Conservation (phyloP, 768 basidiomycete genomes). For the Hydnomerulius pinastri region DNA sequence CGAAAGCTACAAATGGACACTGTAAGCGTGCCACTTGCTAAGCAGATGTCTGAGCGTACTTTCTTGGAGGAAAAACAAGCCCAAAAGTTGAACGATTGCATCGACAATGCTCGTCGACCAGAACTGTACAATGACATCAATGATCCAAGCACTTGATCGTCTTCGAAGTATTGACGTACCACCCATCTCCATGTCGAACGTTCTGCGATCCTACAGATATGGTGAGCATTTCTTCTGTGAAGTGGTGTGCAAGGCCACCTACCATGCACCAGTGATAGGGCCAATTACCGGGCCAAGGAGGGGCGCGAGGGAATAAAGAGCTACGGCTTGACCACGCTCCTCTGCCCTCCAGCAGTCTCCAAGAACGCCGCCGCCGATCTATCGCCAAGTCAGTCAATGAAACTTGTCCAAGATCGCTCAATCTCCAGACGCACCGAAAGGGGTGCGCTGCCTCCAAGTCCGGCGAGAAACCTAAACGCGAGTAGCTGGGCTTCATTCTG, state of each 20-base stretch:
- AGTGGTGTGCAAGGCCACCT: slow-evolving; percentile 2
- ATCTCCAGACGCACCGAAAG: slow-evolving; percentile 39
- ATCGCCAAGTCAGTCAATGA: neutral
- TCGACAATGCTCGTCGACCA: slow-evolving; percentile 67
- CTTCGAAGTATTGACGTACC: slow-evolving; percentile 33
- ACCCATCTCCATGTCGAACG: slow-evolving; percentile 74
- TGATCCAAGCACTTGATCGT: neutral
- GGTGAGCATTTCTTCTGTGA: neutral
- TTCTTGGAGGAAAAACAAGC: slow-evolving; percentile 61
- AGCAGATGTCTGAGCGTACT: slow-evolving; percentile 41
- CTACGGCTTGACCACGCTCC: slow-evolving; percentile 63
- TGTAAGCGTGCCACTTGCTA: slow-evolving; percentile 16
- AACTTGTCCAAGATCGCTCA: too few relatives aligned
- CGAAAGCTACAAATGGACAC: slow-evolving; percentile 21
- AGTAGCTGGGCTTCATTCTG: slow-evolving; percentile 58
- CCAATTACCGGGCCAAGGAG: slow-evolving; percentile 66
- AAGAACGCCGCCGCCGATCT: slow-evolving; percentile 69
- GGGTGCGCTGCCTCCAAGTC: slow-evolving; percentile 74
- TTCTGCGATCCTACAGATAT: slow-evolving; percentile 49
- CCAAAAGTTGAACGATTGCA: slow-evolving; percentile 52
- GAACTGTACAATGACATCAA: slow-evolving; percentile 41
- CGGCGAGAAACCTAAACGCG: slow-evolving; percentile 68
- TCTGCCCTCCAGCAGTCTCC: slow-evolving; percentile 64
- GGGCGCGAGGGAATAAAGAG: slow-evolving; percentile 66
- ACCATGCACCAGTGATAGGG: slow-evolving; percentile 65